These are phyloP conservation scores for Xanthoconium stramineum DNA, from an alignment of 768 basidiomycete species.

Conservation along the genomic window DNA sequence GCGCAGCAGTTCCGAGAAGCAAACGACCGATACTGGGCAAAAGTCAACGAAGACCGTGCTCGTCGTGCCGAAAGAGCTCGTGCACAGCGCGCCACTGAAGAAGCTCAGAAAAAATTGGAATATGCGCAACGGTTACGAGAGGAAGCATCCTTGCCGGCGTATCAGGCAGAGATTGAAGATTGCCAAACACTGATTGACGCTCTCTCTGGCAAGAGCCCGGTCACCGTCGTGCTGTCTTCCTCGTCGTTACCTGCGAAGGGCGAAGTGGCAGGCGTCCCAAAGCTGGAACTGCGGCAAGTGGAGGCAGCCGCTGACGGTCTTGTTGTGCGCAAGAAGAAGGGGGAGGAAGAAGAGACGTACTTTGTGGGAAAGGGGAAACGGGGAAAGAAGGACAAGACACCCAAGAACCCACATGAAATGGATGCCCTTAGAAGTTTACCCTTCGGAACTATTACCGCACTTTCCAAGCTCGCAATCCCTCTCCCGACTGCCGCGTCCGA, in stretches of 20 bases:
- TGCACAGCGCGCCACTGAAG: slow-evolving; percentile 72
- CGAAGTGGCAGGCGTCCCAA: slow-evolving; percentile 63
- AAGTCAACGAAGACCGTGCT: slow-evolving; percentile 86
- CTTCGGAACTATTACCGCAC: slow-evolving; percentile 81
- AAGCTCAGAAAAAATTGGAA: slow-evolving; percentile 77
- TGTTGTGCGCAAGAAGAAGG: slow-evolving; percentile 88
- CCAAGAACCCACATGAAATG: slow-evolving; percentile 40
- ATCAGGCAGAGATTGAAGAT: slow-evolving; percentile 91
- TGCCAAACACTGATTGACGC: slow-evolving; percentile 89
- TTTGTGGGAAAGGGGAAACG: slow-evolving; percentile 72
- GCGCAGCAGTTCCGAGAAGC: slow-evolving; percentile 70
- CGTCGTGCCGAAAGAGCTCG: slow-evolving; percentile 75
- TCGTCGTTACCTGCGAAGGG: slow-evolving; percentile 37
- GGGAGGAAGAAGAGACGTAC: slow-evolving; percentile 76
- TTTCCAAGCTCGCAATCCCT: slow-evolving; percentile 85
- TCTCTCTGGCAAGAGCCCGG: slow-evolving; percentile 65
- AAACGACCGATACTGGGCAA: slow-evolving; percentile 77
- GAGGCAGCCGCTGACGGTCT: slow-evolving; percentile 64
- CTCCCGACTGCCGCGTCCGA: slow-evolving; percentile 78
- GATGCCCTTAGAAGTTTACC: slow-evolving; percentile 59
- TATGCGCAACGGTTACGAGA: slow-evolving; percentile 79
- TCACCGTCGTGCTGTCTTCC: slow-evolving; percentile 43
- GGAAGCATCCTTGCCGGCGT: slow-evolving; percentile 88
- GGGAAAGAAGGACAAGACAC: slow-evolving; percentile 51
- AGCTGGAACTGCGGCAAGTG: slow-evolving; percentile 83